These are phyloP conservation scores for Stagonosporopsis vannaccii DNA, from an alignment of 2,329 filamentous ascomycete genomes.

Conservation along the genomic window DNA sequence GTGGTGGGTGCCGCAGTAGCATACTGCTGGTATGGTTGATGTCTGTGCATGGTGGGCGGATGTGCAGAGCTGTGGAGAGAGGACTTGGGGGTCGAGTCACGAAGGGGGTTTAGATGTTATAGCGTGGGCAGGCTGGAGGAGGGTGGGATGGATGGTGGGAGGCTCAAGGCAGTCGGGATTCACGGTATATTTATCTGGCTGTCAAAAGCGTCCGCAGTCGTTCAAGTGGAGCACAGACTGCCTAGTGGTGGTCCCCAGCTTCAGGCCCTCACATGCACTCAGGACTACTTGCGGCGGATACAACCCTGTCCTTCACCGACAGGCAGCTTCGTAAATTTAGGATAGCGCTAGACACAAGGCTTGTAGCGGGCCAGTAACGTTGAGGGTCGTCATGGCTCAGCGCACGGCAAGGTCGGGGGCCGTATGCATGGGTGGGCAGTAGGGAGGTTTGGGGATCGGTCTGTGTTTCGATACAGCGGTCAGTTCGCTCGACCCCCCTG, in stretches of 20 bases:
- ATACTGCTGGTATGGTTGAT: slow-evolving; percentile 55
- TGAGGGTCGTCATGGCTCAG: slow-evolving; percentile 30
- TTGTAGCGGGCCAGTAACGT: slow-evolving; percentile 38
- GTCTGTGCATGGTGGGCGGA: slow-evolving; percentile 53
- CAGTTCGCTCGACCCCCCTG: slow-evolving; percentile 26
- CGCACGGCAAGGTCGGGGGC: slow-evolving; percentile 34
- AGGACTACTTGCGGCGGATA: slow-evolving; percentile 34
- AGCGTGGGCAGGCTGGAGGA: slow-evolving; percentile 23
- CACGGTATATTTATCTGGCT: slow-evolving; percentile 42
- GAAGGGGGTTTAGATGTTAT: slow-evolving; percentile 25
- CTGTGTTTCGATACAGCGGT: slow-evolving; percentile 35
- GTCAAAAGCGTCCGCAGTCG: slow-evolving; percentile 35
- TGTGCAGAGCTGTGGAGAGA: slow-evolving; percentile 13
- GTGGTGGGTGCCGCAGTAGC: slow-evolving; percentile 49
- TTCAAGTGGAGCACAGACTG: slow-evolving; percentile 38
- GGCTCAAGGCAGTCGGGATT: slow-evolving; percentile 34
- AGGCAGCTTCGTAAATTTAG: slow-evolving; percentile 42
- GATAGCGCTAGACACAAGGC: slow-evolving; percentile 36
- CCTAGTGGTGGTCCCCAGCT: slow-evolving; percentile 40
- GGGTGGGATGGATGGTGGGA: slow-evolving; percentile 30
- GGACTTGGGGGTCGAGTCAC: slow-evolving; percentile 7
- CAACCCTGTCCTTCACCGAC: slow-evolving; percentile 42
- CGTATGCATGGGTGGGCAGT: slow-evolving; percentile 27
- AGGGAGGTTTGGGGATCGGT: slow-evolving; percentile 23
- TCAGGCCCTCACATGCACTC: slow-evolving; percentile 40